A percentile compares a stretch with the other conserved stretches of the same genome.
Conservation (phyloP, 352 stramenopile species). For the Phytophthora sojae region DNA sequence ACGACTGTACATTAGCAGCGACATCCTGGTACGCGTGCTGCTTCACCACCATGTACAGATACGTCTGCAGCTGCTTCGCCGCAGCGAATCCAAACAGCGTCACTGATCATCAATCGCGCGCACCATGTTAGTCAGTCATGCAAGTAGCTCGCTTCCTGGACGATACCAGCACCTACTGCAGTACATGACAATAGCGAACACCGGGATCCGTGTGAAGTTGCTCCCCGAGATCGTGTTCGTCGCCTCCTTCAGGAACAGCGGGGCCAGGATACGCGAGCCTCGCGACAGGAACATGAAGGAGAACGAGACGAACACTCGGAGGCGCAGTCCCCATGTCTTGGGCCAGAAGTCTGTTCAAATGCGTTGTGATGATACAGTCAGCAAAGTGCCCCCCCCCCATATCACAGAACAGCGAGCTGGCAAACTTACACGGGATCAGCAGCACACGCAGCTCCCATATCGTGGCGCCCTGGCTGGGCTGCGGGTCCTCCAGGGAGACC, state of each 20-base stretch:
- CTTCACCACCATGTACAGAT: conserved; percentile 95
- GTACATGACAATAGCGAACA: conserved; percentile 64
- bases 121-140: not conserved
- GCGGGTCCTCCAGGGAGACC: conserved; percentile 38
- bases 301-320: conserved; percentile 72
- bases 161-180: conserved; percentile 45
- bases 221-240: conserved; percentile 62
- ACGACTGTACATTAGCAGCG: conserved; percentile 65
- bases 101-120: conserved; percentile 22
- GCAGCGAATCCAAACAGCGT: conserved; percentile 74
- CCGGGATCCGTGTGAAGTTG: conserved; percentile 47
- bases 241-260: conserved; percentile 77
- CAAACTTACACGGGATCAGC: conserved; percentile 66
- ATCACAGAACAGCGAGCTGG: not conserved
- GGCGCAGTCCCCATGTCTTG: conserved; percentile 66
- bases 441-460: conserved; percentile 73
- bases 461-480: conserved; percentile 37
- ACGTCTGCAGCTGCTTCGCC: conserved; percentile 95
- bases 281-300: conserved; percentile 76
- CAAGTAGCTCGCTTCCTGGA: not conserved
- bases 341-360: conserved; percentile 73
- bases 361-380: conserved; percentile 10
- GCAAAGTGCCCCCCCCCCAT: not conserved
- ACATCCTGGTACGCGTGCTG: conserved; percentile 98
- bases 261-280: conserved; percentile 69